These are phyloP conservation scores for Calonectria pseudoturangicola DNA, from an alignment of 2,329 filamentous ascomycete genomes.

Conservation along the genomic window DNA sequence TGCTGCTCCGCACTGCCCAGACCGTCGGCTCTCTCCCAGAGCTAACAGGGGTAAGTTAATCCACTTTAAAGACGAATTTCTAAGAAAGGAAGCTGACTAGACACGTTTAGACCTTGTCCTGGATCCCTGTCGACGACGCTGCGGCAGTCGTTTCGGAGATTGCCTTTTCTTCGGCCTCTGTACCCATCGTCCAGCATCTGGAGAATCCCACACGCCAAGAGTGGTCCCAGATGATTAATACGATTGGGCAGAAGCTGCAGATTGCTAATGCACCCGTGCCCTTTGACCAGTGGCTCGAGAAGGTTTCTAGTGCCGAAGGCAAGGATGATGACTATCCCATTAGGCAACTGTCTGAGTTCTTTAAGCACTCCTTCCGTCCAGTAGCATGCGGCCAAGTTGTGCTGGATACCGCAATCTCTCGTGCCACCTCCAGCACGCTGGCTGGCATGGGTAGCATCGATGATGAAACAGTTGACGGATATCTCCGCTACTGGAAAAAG, in stretches of 20 bases:
- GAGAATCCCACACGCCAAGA: conserved; percentile 46
- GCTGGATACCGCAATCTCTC: conserved; percentile 43
- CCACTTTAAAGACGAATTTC: neutral
- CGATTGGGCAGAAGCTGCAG: conserved; percentile 35
- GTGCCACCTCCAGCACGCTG: conserved; percentile 35
- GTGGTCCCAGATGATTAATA: conserved; percentile 37
- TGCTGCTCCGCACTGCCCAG: conserved; percentile 46
- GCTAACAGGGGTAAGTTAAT: conserved; percentile 41
- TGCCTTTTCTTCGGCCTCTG: conserved; percentile 24
- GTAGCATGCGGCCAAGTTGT: conserved; percentile 44
- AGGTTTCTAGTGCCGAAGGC: conserved; percentile 33
- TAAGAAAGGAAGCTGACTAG: conserved; percentile 25
- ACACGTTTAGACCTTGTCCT: conserved; percentile 41
- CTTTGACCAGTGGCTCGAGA: conserved; percentile 43
- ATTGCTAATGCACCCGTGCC: conserved; percentile 31
- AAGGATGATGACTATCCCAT: conserved; percentile 41
- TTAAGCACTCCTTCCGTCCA: conserved; percentile 42
- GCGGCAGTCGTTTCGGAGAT: conserved; percentile 43
- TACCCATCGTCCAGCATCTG: conserved; percentile 38
- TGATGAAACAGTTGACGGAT: conserved; percentile 33
- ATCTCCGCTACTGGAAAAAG: conserved; percentile 42
- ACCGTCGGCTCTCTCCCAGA: conserved; percentile 41
- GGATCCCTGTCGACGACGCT: conserved; percentile 47
- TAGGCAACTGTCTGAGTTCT: conserved; percentile 42
- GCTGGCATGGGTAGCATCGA: conserved; percentile 35